Conservation (phyloP, 2,329 filamentous ascomycete genomes). For the Elsinoe arachidis region DNA sequence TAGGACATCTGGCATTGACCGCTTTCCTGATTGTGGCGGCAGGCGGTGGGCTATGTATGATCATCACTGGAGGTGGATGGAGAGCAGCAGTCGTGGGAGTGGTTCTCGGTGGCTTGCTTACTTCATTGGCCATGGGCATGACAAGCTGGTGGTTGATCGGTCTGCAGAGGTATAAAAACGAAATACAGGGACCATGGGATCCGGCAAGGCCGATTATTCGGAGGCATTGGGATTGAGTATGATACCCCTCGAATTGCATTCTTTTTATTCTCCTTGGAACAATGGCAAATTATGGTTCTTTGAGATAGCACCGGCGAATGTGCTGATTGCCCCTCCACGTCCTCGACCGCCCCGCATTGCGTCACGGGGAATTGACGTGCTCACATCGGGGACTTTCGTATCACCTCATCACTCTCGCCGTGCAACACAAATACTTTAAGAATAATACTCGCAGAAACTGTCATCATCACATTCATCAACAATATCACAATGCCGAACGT, state of each 20-base stretch:
- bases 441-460: no score
- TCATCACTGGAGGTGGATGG: conserved; percentile 46
- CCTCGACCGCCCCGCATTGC: not conserved
- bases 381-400: not conserved
- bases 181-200: conserved; percentile 97
- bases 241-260: not conserved
- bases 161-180: conserved; percentile 97
- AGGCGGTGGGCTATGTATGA: conserved; percentile 64
- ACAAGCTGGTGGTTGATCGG: conserved; percentile 98
- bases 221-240: conserved; percentile 46
- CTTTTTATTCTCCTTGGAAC: not conserved
- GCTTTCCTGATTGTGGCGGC: conserved; percentile 68
- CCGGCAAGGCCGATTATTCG: conserved; percentile 82
- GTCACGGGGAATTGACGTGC: not conserved
- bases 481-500: conserved; percentile 38
- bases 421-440: no score
- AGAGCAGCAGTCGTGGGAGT: conserved; percentile 59
- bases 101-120: conserved; percentile 64
- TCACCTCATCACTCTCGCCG: not conserved
- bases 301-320: not conserved
- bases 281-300: no score
- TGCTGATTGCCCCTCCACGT: not conserved
- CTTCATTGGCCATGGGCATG: conserved; percentile 74
- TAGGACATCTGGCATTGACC: conserved; percentile 70
- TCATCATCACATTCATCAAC: no score